A percentile compares a stretch with the other conserved stretches of the same genome.
Evolutionary conservation across 768 basidiomycete genomes (phyloP).

Genomic region (Rhodosporidiobolus odoratus): DNA sequence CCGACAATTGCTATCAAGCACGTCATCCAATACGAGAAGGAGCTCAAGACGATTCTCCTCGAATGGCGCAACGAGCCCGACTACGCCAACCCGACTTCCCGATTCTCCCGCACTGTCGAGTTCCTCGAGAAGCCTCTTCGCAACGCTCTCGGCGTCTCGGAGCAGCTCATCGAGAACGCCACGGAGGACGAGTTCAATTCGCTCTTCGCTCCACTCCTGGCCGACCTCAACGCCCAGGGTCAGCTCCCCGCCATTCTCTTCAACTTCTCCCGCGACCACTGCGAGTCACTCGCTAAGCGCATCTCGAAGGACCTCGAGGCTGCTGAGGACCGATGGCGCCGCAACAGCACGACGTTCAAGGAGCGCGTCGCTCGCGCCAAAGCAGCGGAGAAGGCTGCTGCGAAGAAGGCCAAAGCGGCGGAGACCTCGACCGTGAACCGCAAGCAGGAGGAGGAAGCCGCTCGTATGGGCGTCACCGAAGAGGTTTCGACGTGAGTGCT

Average conservation of each 20-base stretch:
- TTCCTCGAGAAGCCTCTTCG: slow-evolving; percentile 33
- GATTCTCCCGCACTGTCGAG: slow-evolving; percentile 50
- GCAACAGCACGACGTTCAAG: slow-evolving; percentile 55
- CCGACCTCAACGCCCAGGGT: slow-evolving; percentile 56
- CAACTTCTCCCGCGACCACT: slow-evolving; percentile 59
- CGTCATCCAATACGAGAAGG: slow-evolving; percentile 57
- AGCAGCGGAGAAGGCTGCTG: slow-evolving; percentile 52
- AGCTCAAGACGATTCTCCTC: slow-evolving; percentile 52
- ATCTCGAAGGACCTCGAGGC: slow-evolving; percentile 48
- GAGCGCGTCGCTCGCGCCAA: slow-evolving; percentile 53
- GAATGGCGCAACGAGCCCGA: slow-evolving; percentile 49
- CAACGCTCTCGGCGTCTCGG: slow-evolving; percentile 24
- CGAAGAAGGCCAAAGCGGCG: slow-evolving; percentile 48
- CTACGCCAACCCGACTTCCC: slow-evolving; percentile 45
- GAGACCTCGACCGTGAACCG: slow-evolving; percentile 42
- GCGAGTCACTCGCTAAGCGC: slow-evolving; percentile 55
- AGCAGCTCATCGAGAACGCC: slow-evolving; percentile 33
- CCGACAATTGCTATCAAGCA: slow-evolving; percentile 58
- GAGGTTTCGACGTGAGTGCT: slow-evolving; percentile 52
- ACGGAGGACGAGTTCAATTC: slow-evolving; percentile 49
- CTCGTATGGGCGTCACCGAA: slow-evolving; percentile 32
- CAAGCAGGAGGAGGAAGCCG: slow-evolving; percentile 40
- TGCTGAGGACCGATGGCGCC: slow-evolving; percentile 56
- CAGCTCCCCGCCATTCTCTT: slow-evolving; percentile 65
- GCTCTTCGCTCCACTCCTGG: slow-evolving; percentile 51